Evolutionary conservation across 805 yeast genomes (phyloP), one percentile per base, ranked within the genome.

Genomic region (Blastobotrys robertii): DNA sequence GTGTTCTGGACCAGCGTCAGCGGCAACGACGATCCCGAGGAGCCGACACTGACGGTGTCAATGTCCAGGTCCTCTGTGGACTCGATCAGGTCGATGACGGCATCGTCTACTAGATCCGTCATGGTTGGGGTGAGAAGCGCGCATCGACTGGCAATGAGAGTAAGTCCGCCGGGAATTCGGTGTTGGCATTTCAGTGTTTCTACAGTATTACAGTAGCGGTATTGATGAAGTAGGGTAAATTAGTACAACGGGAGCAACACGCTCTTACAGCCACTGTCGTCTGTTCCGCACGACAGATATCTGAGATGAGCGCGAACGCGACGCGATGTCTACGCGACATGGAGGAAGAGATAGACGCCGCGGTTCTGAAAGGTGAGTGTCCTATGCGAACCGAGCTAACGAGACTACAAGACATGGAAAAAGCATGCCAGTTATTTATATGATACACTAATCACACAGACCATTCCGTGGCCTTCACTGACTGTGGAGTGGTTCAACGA

Each of bases 401-500:
- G 28, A 38, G 65, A 68, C 19, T 77, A 74, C 58, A 58, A 70
- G 12, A 62, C 66, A 15, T 79, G 82, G 81, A 77, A 77, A 63
- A 79, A 79, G 51, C 78, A 79, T 52, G 60, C 77, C 1, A 77
- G 75, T 5, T 64, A 68, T 30, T 57, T 78, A 19, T 79, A 79
- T 58, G 77, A 73, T 47, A 67, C 71, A 38, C 55, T 79, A 22
- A 65, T 69, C 31, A 73, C 81, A 1, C 61, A 72, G 12, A 63
- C 78, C 8, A 62, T 77, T n/a, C 64, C 74, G 14, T 79, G 84
- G 84, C 84, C 84, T 6, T 74, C 81, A 6, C 53, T 74, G 36
- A 67, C 80, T 1, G 72, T 74, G 8, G 77, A 76, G 54, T 78
- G 80, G 73, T 65, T 79, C 35, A 84, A 84, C 1, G 84, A 79